These are phyloP conservation scores for Termitomyces bulborhizus DNA, from an alignment of 768 basidiomycete species.

Conservation along the genomic window DNA sequence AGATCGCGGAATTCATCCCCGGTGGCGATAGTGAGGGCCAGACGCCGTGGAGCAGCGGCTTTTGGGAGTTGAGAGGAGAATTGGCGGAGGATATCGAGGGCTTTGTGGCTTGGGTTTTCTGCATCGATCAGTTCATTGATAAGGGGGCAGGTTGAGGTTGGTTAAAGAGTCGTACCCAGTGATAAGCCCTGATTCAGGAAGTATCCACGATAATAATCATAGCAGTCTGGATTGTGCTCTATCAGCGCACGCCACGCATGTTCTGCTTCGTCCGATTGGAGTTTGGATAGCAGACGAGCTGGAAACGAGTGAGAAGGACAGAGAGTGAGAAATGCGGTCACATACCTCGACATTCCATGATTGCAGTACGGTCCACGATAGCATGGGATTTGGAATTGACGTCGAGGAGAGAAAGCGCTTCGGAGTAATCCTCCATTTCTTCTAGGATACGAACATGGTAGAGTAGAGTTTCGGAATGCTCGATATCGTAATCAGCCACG, in stretches of 20 bases:
- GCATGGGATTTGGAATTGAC: conserved; percentile 52
- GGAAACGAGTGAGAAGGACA: conserved; percentile 8
- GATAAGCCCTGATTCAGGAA: conserved; percentile 60
- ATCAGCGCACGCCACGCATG: conserved; percentile 77
- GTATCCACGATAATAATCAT: conserved; percentile 74
- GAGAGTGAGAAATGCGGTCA: neutral
- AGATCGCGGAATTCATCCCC: conserved; percentile 66
- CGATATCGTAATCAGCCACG: conserved; percentile 70
- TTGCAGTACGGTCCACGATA: conserved; percentile 66
- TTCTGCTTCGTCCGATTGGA: conserved; percentile 64
- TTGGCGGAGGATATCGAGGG: conserved; percentile 51
- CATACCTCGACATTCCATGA: conserved; percentile 65
- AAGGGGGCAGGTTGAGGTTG: neutral
- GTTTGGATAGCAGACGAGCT: conserved; percentile 77
- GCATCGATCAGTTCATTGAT: conserved; percentile 29
- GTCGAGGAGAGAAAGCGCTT: conserved; percentile 62
- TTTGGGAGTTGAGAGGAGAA: conserved; percentile 60
- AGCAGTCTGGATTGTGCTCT: conserved; percentile 79
- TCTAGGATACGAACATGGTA: conserved; percentile 74
- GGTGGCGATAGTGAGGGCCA: conserved; percentile 63
- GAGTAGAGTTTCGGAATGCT: conserved; percentile 77
- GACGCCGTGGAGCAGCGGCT: conserved; percentile 64
- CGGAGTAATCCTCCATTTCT: conserved; percentile 56
- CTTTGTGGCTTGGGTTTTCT: conserved; percentile 44
- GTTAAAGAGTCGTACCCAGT: conserved; percentile 40